Evolutionary conservation across 1,139 yeast species (phyloP).

Genomic region (Suhomyces maxii): DNA sequence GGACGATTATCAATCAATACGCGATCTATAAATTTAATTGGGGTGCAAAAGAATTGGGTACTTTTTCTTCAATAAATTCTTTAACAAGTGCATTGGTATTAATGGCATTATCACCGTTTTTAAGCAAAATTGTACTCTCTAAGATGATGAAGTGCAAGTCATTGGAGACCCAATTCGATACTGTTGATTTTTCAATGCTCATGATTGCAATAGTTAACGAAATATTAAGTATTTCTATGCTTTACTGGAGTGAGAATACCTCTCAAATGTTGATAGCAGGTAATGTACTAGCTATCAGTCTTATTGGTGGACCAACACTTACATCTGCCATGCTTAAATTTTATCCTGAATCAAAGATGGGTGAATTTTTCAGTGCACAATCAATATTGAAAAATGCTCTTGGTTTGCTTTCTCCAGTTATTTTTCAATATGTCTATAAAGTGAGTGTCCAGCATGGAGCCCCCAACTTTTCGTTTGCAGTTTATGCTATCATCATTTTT

Average conservation of each 20-base stretch:
- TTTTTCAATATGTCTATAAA: conserved; percentile 39
- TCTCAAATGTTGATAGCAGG: conserved; percentile 7
- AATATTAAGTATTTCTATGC: conserved; percentile 38
- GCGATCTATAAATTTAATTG: conserved; percentile 60
- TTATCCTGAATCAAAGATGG: conserved; percentile 44
- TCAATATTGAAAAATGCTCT: conserved; percentile 45
- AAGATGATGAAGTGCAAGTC: conserved; percentile 28
- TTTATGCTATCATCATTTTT: conserved; percentile 6
- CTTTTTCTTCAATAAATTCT: conserved; percentile 56
- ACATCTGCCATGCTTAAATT: conserved; percentile 54
- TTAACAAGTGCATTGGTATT: conserved; percentile 38
- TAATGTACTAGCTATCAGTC: conserved; percentile 47
- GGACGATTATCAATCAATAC: conserved; percentile 41
- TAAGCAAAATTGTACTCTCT: conserved; percentile 29
- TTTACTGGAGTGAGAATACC: conserved; percentile 10
- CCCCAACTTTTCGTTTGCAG: conserved; percentile 7
- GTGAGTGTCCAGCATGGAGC: conserved; percentile 1
- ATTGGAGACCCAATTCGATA: conserved; percentile 48
- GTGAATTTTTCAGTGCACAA: conserved; percentile 55
- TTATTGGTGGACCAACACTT: conserved; percentile 45
- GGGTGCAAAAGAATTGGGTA: conserved; percentile 60
- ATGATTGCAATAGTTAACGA: conserved; percentile 37
- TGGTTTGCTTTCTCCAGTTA: conserved; percentile 39
- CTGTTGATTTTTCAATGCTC: conserved; percentile 28
- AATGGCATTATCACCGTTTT: conserved; percentile 34